These are phyloP conservation scores for Eleusine coracana DNA, from an alignment of 176 grass and related monocot species.

Conservation along the genomic window DNA sequence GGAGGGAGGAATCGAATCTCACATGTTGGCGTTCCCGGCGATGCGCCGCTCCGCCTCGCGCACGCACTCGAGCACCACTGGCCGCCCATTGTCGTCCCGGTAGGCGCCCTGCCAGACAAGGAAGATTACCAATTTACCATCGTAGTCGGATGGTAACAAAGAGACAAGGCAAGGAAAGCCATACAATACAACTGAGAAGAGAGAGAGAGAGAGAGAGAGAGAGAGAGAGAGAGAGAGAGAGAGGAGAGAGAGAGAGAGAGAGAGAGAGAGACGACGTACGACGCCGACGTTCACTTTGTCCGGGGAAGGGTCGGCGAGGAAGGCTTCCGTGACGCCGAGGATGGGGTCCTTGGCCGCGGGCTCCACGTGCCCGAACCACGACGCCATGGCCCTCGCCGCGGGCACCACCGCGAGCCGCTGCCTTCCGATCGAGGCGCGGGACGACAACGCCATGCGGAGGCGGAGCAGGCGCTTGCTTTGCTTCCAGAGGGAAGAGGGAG, in stretches of 20 bases:
- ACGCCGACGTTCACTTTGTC: slow-evolving; percentile 93
- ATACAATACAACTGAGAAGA: too few species aligned
- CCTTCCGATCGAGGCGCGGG: neutral
- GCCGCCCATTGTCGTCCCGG: slow-evolving; percentile 84
- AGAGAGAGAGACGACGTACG: slow-evolving; percentile 36
- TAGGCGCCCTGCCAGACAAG: slow-evolving; percentile 70
- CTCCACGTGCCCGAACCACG: slow-evolving; percentile 79
- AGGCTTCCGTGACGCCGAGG: slow-evolving; percentile 96
- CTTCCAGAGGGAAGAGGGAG: too few species aligned
- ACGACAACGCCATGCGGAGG: neutral
- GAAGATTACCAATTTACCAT: neutral
- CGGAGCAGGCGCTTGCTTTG: neutral
- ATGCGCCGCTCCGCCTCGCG: slow-evolving; percentile 85
- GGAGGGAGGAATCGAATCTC: slow-evolving; percentile 23
- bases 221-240: neutral
- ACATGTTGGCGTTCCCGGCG: slow-evolving; percentile 85
- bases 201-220: too few species aligned
- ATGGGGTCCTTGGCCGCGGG: slow-evolving; percentile 95
- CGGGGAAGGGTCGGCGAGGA: slow-evolving; percentile 79
- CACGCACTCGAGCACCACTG: slow-evolving; percentile 90
- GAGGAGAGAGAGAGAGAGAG: neutral
- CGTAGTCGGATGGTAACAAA: neutral
- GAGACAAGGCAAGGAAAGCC: neutral
- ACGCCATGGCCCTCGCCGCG: slow-evolving; percentile 62
- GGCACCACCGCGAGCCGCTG: neutral